Conservation (phyloP, 169 alveolate species). For the Eimeria brunetti region DNA sequence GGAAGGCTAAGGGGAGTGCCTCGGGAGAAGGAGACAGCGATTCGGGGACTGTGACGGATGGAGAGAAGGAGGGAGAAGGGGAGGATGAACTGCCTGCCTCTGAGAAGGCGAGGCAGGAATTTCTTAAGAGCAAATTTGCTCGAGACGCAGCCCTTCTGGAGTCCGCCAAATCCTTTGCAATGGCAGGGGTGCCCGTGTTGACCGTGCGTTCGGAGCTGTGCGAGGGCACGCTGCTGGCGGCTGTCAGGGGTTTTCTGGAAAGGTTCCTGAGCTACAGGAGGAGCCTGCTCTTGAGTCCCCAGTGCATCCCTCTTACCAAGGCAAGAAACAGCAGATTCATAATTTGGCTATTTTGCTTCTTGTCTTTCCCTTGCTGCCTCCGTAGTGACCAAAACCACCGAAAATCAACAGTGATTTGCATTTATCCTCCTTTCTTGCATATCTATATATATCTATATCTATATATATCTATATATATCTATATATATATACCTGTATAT, state of each 20-base stretch:
- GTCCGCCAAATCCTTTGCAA: slow-evolving; percentile 58
- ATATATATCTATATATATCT: no score
- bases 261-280: slow-evolving; percentile 45
- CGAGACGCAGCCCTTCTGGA: slow-evolving; percentile 26
- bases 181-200: slow-evolving; percentile 49
- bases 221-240: slow-evolving; percentile 28
- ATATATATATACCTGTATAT: no score
- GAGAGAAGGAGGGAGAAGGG: neutral
- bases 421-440: neutral
- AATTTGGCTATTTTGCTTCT: neutral
- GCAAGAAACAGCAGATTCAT: neutral
- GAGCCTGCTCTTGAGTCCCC: slow-evolving; percentile 44
- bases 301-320: slow-evolving; percentile 67
- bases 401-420: neutral
- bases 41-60: neutral
- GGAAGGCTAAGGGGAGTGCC: neutral
- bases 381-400: neutral
- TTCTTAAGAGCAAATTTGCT: slow-evolving; percentile 10
- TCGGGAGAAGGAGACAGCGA: slow-evolving; percentile 31
- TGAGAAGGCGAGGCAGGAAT: slow-evolving; percentile 29
- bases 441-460: no score
- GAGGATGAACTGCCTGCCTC: slow-evolving; percentile 17
- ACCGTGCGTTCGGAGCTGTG: slow-evolving; percentile 64
- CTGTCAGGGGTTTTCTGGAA: slow-evolving; percentile 29
- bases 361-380: neutral